Conservation (phyloP, 441 rosid genomes). For the Syzygium syzygioides region DNA sequence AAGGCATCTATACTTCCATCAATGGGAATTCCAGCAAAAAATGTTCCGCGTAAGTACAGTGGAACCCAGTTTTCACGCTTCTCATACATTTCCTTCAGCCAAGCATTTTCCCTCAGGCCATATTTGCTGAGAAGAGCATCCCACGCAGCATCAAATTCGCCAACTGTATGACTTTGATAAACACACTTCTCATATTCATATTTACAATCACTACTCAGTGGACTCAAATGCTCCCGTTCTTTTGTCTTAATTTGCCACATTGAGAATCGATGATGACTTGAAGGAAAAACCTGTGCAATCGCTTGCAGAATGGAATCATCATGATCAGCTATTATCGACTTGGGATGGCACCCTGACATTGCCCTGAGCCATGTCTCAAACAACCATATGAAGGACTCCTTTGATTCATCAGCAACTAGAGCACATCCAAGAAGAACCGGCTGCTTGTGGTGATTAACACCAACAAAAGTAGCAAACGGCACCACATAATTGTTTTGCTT, state of each 20-base stretch:
- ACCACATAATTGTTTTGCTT: conserved; percentile 46
- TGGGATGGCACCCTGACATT: conserved; percentile 65
- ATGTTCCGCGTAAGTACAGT: conserved; percentile 50
- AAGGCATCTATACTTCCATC: conserved; percentile 49
- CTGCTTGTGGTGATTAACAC: conserved; percentile 81
- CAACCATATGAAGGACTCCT: conserved; percentile 73
- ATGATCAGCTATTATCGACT: conserved; percentile 74
- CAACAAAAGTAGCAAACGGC: conserved; percentile 75
- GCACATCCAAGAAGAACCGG: conserved; percentile 86
- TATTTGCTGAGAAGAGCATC: conserved; percentile 54
- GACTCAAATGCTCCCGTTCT: conserved; percentile 50
- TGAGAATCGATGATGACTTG: conserved; percentile 72
- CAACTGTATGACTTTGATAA: conserved; percentile 57
- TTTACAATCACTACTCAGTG: conserved; percentile 50
- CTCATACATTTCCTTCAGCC: conserved; percentile 71
- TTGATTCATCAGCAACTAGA: conserved; percentile 53
- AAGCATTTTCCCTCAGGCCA: conserved; percentile 46
- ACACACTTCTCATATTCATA: conserved; percentile 71
- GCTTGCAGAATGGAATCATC: conserved; percentile 66
- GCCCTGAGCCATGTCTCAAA: conserved; percentile 79
- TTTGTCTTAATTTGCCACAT: conserved; percentile 62
- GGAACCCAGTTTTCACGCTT: conserved; percentile 83
- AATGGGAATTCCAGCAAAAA: conserved; percentile 75
- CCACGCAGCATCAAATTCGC: conserved; percentile 63
- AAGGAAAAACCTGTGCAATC: conserved; percentile 55